Evolutionary conservation across 129 eudicot genomes (phyloP).

Genomic region (Mikania micrantha): DNA sequence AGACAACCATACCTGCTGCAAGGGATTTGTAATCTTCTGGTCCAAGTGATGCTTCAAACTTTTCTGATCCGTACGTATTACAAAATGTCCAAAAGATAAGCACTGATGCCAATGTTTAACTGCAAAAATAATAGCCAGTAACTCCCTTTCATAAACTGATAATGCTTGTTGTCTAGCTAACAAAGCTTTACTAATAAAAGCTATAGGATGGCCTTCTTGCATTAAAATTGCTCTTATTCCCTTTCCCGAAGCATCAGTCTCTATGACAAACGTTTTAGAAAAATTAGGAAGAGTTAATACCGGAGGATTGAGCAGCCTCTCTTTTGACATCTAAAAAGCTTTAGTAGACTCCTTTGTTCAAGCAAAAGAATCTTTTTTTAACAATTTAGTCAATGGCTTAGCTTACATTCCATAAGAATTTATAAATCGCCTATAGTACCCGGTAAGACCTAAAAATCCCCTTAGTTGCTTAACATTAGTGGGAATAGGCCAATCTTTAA

Average conservation of each 20-base stretch:
- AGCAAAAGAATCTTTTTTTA: not conserved
- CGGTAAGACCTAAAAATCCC: not conserved
- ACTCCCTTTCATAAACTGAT: not conserved
- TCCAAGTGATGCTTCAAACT: not conserved
- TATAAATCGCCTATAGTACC: not conserved
- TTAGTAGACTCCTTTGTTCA: not conserved
- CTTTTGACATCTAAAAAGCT: not conserved
- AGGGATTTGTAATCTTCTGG: too few species aligned
- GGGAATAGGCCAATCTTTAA: not conserved
- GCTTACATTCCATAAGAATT: not conserved
- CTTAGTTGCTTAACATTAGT: not conserved
- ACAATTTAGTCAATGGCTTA: not conserved
- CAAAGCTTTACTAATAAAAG: not conserved
- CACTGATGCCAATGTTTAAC: not conserved
- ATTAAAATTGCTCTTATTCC: not conserved
- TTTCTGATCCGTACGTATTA: not conserved
- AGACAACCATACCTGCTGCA: too few species aligned
- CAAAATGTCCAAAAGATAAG: not conserved
- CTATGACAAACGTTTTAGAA: not conserved
- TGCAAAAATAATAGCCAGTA: not conserved
- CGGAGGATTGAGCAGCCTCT: not conserved
- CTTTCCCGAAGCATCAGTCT: not conserved
- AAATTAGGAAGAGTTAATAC: not conserved
- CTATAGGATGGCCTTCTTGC: not conserved
- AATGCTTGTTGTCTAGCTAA: not conserved